A percentile compares a stretch with the other conserved stretches of the same genome.
Conservation (phyloP, 768 basidiomycete species). For the Sutorius australiensis region DNA sequence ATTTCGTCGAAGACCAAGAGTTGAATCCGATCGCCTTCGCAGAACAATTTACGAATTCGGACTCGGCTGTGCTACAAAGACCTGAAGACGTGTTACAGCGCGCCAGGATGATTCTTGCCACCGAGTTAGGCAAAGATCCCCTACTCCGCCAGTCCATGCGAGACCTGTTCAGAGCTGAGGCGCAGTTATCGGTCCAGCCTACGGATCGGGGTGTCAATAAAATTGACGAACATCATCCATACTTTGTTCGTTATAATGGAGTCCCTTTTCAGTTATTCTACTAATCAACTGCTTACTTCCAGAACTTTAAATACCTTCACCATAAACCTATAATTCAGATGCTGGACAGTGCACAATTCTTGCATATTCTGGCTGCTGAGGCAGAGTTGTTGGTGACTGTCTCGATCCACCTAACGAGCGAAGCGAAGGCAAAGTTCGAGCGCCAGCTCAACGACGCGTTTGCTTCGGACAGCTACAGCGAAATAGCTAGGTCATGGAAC, state of each 20-base stretch:
- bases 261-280: not conserved
- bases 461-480: constrained; percentile 78
- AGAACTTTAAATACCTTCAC: constrained; percentile 95
- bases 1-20: constrained; percentile 80
- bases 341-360: constrained; percentile 72
- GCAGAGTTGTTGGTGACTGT: constrained; percentile 82
- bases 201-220: constrained; percentile 83
- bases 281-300: constrained; percentile 4
- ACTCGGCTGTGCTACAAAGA: constrained; percentile 51
- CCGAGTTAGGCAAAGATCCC: constrained; percentile 92
- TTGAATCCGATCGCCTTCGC: constrained; percentile 76
- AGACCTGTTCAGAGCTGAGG: constrained; percentile 68
- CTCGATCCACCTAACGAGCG: constrained; percentile 60
- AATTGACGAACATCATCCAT: constrained; percentile 70
- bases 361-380: constrained; percentile 89
- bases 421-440: constrained; percentile 64
- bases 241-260: constrained; percentile 50
- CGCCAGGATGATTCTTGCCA: constrained; percentile 80
- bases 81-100: constrained; percentile 67
- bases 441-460: constrained; percentile 77
- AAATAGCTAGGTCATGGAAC: constrained; percentile 89
- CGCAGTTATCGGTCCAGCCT: constrained; percentile 72
- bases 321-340: constrained; percentile 73
- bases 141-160: constrained; percentile 77
- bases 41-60: constrained; percentile 78